phyloP scores from a whole-genome alignment of 2,329 filamentous ascomycete genomes.

The Metarhizium brunneum region DNA sequence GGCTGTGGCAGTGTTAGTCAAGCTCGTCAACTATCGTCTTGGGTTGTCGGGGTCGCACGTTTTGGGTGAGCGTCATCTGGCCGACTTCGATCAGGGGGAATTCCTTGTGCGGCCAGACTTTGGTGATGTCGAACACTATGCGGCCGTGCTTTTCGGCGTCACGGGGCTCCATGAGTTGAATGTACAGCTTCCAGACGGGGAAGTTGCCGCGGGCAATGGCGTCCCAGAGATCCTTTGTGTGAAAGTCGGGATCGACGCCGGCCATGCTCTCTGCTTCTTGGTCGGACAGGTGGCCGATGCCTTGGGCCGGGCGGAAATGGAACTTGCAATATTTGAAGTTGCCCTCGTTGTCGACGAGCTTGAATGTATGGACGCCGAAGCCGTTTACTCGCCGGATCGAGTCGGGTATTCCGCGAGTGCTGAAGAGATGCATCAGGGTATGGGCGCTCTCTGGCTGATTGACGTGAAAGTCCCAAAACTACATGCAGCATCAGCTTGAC shows the following conservation, averaged over 20 bases:
- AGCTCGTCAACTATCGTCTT: too few relatives aligned
- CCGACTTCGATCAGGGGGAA: slow-evolving; percentile 59
- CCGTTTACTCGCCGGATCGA: slow-evolving; percentile 16
- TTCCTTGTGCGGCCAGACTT: slow-evolving; percentile 59
- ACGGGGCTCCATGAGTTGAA: slow-evolving; percentile 40
- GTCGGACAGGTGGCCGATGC: slow-evolving; percentile 32
- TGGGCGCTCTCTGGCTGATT: slow-evolving; percentile 34
- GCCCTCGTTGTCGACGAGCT: slow-evolving; percentile 33
- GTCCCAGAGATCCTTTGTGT: slow-evolving; percentile 25
- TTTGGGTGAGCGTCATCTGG: slow-evolving; percentile 58
- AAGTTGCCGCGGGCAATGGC: slow-evolving; percentile 35
- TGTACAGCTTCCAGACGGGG: slow-evolving; percentile 22
- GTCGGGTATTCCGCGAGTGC: too few relatives aligned
- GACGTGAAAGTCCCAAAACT: slow-evolving; percentile 12
- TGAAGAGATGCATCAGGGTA: slow-evolving; percentile 9
- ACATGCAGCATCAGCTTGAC: too few relatives aligned
- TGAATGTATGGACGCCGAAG: slow-evolving; percentile 40
- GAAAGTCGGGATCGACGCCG: slow-evolving; percentile 42
- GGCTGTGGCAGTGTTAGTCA: slow-evolving; percentile 14
- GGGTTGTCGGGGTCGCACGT: slow-evolving; percentile 19
- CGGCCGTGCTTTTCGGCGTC: slow-evolving; percentile 43
- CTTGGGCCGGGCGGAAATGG: slow-evolving; percentile 38
- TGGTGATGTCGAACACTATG: slow-evolving; percentile 62
- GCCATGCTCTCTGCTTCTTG: slow-evolving; percentile 25
- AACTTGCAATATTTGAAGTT: slow-evolving; percentile 39